Evolutionary conservation across 257 asterid genomes (phyloP), one percentile per base, ranked within the genome.

Genomic region (Capsicum baccatum): DNA sequence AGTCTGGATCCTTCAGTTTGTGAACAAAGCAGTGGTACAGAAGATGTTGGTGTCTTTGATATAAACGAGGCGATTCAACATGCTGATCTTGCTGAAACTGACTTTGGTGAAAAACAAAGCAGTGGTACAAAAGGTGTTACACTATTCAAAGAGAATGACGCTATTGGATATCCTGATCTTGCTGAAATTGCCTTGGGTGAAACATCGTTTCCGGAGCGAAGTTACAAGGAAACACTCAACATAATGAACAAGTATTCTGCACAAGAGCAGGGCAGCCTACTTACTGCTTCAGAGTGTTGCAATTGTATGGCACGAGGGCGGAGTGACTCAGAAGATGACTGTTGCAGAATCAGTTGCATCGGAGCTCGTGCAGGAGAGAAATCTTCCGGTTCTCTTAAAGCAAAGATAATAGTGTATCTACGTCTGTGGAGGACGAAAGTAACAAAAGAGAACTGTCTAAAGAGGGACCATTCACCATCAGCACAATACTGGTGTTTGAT

Each of bases 151-250:
- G 88, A 84, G 21, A 62, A 35, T 55, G 26, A 13, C 2, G 83
- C 80, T 35, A 48, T 84, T 59, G 83, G 37, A 35, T 89, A 87
- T 33, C 67, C 82, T 16, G 85, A 44, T 67, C 83, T 87, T 39
- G 47, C 89, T 66, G 90, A 91, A 66, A 82, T 88, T 26, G 91
- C 89, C 50, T 89, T 87, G 85, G 93, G 91, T 13, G 97, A 91
- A 84, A 83, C 82, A 5, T 92, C 94, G 8, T 91, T 85, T 64
- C 93, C 91, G 2, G 94, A 88, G 83, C 86, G 90, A 83, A 89
- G 92, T 86, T 89, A 89, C 70, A 62, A 60, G 81, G 94, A 91
- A 81, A 89, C 76, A 87, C 87, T 1, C 33, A 26, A 26, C 33
- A 26, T 26, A 26, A 26, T 26, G 33, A 26, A 26, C 48, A 89